Percentiles rank a stretch among this genome's conserved stretches.
Conservation (phyloP, 208 protist species). For the Zelonia costaricensis region DNA sequence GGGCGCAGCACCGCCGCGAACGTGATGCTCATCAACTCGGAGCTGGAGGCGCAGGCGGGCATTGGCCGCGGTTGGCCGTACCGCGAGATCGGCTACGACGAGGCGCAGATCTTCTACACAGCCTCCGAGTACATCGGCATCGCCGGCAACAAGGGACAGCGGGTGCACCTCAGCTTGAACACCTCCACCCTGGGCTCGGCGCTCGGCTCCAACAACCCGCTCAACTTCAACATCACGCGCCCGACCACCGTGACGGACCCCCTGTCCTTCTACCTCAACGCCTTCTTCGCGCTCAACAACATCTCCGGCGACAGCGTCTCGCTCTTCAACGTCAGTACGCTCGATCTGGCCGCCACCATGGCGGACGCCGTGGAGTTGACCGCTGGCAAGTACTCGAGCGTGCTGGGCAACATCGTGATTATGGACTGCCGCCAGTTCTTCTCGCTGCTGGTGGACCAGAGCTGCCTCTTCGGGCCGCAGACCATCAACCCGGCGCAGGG, state of each 20-base stretch:
- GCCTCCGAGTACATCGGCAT: slow-evolving; percentile 69
- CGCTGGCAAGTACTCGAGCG: slow-evolving; percentile 90
- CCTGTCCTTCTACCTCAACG: slow-evolving; percentile 18
- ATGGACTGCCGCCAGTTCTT: slow-evolving; percentile 76
- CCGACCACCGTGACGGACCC: slow-evolving; percentile 25
- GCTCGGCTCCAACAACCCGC: neutral
- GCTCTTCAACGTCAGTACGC: slow-evolving; percentile 25
- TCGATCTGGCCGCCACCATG: slow-evolving; percentile 42
- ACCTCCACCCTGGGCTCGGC: slow-evolving; percentile 1
- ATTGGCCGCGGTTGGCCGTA: slow-evolving; percentile 89
- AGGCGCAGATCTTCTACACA: slow-evolving; percentile 77
- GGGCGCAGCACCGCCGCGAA: slow-evolving; percentile 27
- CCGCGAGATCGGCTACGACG: slow-evolving; percentile 71
- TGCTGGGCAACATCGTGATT: slow-evolving; percentile 91
- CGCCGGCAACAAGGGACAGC: slow-evolving; percentile 55
- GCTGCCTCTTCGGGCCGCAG: slow-evolving; percentile 30
- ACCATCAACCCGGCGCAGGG: slow-evolving; percentile 6
- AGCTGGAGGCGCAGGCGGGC: slow-evolving; percentile 55
- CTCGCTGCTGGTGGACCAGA: slow-evolving; percentile 30
- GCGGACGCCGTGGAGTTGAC: slow-evolving; percentile 65
- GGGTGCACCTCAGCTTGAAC: slow-evolving; percentile 49
- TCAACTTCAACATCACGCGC: slow-evolving; percentile 27
- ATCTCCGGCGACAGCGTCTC: slow-evolving; percentile 41
- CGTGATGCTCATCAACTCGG: slow-evolving; percentile 76
- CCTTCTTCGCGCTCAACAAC: slow-evolving; percentile 54